Conservation (phyloP, 345 rosid genomes). For the Microthlaspi erraticum region DNA sequence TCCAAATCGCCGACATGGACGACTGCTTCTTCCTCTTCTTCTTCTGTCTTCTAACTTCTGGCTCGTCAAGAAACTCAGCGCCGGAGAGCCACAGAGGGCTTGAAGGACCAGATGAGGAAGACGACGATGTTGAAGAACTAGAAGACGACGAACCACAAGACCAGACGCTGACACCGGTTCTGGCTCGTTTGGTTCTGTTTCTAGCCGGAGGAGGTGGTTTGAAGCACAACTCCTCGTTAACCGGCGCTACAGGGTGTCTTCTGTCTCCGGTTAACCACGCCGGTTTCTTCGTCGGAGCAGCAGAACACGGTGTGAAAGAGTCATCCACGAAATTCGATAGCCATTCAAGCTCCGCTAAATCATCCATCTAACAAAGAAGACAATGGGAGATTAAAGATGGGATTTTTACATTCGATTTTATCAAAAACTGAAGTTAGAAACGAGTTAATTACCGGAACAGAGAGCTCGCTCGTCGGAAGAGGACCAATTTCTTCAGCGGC, state of each 20-base stretch:
- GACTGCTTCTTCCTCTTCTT: background rate
- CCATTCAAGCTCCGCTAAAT: slow-evolving; percentile 79
- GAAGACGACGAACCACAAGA: slow-evolving; percentile 53
- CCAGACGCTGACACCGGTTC: slow-evolving; percentile 65
- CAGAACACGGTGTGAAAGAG: slow-evolving; percentile 54
- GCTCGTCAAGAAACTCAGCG: slow-evolving; percentile 22
- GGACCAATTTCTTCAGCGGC: slow-evolving; percentile 47
- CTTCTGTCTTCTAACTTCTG: slow-evolving; percentile 18
- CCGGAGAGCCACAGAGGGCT: slow-evolving; percentile 34
- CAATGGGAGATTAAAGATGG: background rate
- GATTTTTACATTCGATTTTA: background rate
- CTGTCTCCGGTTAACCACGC: slow-evolving; percentile 29
- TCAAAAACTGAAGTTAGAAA: background rate
- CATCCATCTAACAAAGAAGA: slow-evolving; percentile 58
- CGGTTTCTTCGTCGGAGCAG: slow-evolving; percentile 46
- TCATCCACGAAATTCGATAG: slow-evolving; percentile 90
- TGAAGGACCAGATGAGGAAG: slow-evolving; percentile 24
- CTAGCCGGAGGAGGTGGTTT: slow-evolving; percentile 58
- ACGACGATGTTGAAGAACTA: slow-evolving; percentile 5
- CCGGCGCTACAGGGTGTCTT: slow-evolving; percentile 39
- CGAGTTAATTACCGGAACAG: slow-evolving; percentile 60
- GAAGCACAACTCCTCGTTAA: slow-evolving; percentile 1
- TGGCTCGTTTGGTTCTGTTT: slow-evolving; percentile 67
- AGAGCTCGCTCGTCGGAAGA: slow-evolving; percentile 54
- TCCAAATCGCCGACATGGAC: slow-evolving; percentile 15